phyloP scores from a whole-genome alignment of 192 early-diverging fungal genomes.

The Haplosporangium gracile region DNA sequence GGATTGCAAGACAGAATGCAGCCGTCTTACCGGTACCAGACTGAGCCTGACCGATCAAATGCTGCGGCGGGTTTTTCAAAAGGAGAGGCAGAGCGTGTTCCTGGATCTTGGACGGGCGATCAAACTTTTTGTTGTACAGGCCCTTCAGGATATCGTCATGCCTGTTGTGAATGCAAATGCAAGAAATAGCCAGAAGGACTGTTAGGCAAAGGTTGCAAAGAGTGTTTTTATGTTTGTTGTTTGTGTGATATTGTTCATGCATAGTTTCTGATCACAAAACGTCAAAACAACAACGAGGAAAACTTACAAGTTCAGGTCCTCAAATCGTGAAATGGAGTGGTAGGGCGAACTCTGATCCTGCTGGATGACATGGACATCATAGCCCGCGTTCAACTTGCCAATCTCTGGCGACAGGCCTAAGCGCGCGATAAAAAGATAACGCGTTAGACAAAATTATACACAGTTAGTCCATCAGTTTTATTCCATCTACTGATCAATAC shows the following conservation, averaged over 20 bases:
- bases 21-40: conserved; percentile 60
- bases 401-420: neutral
- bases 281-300: neutral
- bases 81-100: conserved; percentile 91
- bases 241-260: neutral
- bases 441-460: neutral
- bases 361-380: conserved; percentile 46
- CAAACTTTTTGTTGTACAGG: conserved; percentile 89
- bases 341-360: conserved; percentile 78
- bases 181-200: neutral
- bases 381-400: neutral
- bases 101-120: conserved; percentile 95
- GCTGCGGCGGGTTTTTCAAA: conserved; percentile 83
- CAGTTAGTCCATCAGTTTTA: neutral
- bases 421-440: neutral
- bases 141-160: conserved; percentile 84
- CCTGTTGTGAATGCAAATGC: neutral
- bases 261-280: neutral
- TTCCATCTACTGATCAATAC: neutral
- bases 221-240: neutral
- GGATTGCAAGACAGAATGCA: conserved; percentile 57
- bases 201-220: neutral
- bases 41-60: conserved; percentile 57
- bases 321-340: conserved; percentile 80
- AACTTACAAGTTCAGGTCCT: conserved; percentile 74